A percentile compares a stretch with the other conserved stretches of the same genome.
phyloP scores from a whole-genome alignment of 805 yeast species.

The Lipomyces kockii region DNA sequence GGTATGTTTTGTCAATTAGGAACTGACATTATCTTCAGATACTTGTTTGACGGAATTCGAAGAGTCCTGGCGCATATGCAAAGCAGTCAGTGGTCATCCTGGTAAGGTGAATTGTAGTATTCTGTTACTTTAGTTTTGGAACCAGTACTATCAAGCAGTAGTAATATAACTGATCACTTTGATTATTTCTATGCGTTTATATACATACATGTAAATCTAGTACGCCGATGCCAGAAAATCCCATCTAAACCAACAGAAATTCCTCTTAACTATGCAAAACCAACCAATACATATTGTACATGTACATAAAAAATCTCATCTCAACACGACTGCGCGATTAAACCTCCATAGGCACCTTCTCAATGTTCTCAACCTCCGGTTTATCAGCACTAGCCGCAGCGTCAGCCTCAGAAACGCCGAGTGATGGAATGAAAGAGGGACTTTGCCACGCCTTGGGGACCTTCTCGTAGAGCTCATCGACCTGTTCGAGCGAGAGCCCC shows the following conservation, averaged over 20 bases:
- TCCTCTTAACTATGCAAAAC: not conserved
- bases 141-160: no score
- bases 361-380: not conserved
- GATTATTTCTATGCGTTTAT: not conserved
- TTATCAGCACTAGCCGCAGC: not conserved
- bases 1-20: no score
- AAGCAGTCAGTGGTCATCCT: no score
- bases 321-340: no score
- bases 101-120: no score
- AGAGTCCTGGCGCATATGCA: no score
- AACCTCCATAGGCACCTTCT: not conserved
- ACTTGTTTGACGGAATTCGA: no score
- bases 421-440: constrained; percentile 12
- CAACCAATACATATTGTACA: not conserved
- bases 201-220: not conserved
- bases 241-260: not conserved
- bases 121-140: no score
- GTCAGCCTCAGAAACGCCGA: constrained; percentile 5
- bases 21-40: no score
- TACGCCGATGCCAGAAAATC: not conserved
- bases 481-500: constrained; percentile 69
- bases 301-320: not conserved
- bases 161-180: not conserved
- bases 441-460: constrained; percentile 35
- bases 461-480: constrained; percentile 60